Base-by-base conservation (phyloP, 2,329 filamentous ascomycete genomes). In the Colletotrichum kahawae region DNA sequence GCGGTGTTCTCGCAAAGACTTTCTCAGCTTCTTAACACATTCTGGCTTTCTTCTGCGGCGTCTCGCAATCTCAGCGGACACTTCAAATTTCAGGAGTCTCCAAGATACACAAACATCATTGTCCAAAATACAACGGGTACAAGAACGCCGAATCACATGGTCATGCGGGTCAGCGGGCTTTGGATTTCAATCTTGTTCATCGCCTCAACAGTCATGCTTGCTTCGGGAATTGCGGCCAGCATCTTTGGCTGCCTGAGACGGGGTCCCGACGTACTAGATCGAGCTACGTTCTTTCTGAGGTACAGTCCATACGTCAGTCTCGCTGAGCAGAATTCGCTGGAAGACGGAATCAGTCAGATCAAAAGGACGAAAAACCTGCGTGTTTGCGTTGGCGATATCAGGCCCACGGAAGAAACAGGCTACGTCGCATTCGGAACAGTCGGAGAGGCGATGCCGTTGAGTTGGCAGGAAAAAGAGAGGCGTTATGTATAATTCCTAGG, bases 191-290 rank as follows among this genome's bases (percentile, higher is more conserved):
- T 7, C 0, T n/a, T 73, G 1, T 43, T 68, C 21, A 21, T 68
- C 2, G 60, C 64, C 13, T 67, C 70, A 0, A 8, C 27, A 0
- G 33, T 43, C 7, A 73, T 73, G 70, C 21, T 68, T 2, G 12
- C 43, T 6, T 60, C 70, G 1, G 70, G 4, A 8, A 6, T 68
- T 1, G 38, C 43, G 8, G 64, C 64, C 1, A 33, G 77, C 74
- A 10, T 82, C 79, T 73, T 78, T 80, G 62, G 77, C 79, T 56
- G 43, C 71, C 48, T 82, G 77, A 67, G 81, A 78, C 43, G 78
- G 75, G 71, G 82, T 79, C 76, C 70, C 70, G 34, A 79, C 72
- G 14, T 79, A 75, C 71, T 80, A 78, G 33, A 79, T 80, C 63
- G 81, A 70, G 38, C 78, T 18, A 54, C 65, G 1, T 56, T 51